Evolutionary conservation across 257 asterid genomes (phyloP).

Genomic region (Primulina huaijiensis): DNA sequence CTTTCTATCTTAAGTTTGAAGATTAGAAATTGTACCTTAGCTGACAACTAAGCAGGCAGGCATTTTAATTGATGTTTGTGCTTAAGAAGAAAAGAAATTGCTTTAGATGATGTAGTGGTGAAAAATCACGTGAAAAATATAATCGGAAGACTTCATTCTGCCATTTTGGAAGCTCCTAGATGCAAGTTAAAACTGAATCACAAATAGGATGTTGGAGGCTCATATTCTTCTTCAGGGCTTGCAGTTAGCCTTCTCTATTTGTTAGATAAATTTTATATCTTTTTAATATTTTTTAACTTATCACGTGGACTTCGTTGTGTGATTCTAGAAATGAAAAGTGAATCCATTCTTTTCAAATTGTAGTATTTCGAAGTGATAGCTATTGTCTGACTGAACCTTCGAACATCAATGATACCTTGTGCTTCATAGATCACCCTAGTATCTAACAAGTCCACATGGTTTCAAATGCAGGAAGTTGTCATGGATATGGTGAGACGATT

Average conservation of each 20-base stretch:
- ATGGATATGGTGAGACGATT: constrained; percentile 36
- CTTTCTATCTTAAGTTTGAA: no score
- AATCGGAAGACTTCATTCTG: not conserved
- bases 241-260: not conserved
- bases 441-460: constrained; percentile 24
- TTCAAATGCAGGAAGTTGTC: constrained; percentile 63
- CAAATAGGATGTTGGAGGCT: not conserved
- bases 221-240: not conserved
- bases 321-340: constrained; percentile 4
- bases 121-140: not conserved
- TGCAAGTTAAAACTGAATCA: not conserved
- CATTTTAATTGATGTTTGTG: not conserved
- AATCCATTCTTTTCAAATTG: constrained; percentile 10
- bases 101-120: not conserved
- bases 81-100: not conserved
- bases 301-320: not conserved
- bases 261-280: not conserved
- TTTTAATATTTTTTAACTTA: not conserved
- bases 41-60: not conserved
- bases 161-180: not conserved
- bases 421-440: constrained; percentile 16
- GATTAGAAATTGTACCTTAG: not conserved
- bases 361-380: constrained; percentile 11
- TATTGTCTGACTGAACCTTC: constrained; percentile 16
- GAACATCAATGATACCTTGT: constrained; percentile 1